These are phyloP conservation scores for Blastobotrys arbuscula DNA, from an alignment of 1,139 yeast genomes.

Conservation along the genomic window DNA sequence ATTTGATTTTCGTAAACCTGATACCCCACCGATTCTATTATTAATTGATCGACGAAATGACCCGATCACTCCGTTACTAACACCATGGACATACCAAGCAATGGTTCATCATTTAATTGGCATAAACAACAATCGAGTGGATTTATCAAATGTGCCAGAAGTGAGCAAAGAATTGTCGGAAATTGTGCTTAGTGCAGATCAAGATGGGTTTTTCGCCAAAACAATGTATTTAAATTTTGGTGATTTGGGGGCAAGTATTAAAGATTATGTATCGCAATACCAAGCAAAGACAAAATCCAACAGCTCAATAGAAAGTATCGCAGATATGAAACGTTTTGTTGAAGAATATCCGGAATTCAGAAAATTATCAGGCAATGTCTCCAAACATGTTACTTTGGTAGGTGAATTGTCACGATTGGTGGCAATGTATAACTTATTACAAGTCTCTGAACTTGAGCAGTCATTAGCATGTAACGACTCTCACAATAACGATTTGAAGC, in stretches of 20 bases:
- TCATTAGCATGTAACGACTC: constrained; percentile 64
- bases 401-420: constrained; percentile 72
- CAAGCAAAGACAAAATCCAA: constrained; percentile 74
- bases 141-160: constrained; percentile 45
- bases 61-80: constrained; percentile 84
- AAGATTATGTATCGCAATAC: constrained; percentile 76
- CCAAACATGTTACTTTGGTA: constrained; percentile 87
- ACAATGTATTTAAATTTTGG: constrained; percentile 90
- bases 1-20: constrained; percentile 58
- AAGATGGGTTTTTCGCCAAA: constrained; percentile 71
- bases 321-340: constrained; percentile 83
- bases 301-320: constrained; percentile 64
- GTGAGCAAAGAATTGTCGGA: constrained; percentile 46
- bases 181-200: constrained; percentile 58
- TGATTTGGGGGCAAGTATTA: constrained; percentile 84
- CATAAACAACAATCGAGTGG: constrained; percentile 73
- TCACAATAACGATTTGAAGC: constrained; percentile 46
- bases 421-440: constrained; percentile 63
- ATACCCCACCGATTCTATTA: constrained; percentile 70
- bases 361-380: constrained; percentile 79
- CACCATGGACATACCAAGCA: constrained; percentile 98
- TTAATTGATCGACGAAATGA: constrained; percentile 81
- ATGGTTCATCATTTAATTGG: constrained; percentile 94
- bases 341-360: constrained; percentile 93
- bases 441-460: constrained; percentile 86